Percentiles rank a stretch among this genome's conserved stretches.
Evolutionary conservation across 108 stramenopile genomes (phyloP).

Genomic region (Tribonema minus): DNA sequence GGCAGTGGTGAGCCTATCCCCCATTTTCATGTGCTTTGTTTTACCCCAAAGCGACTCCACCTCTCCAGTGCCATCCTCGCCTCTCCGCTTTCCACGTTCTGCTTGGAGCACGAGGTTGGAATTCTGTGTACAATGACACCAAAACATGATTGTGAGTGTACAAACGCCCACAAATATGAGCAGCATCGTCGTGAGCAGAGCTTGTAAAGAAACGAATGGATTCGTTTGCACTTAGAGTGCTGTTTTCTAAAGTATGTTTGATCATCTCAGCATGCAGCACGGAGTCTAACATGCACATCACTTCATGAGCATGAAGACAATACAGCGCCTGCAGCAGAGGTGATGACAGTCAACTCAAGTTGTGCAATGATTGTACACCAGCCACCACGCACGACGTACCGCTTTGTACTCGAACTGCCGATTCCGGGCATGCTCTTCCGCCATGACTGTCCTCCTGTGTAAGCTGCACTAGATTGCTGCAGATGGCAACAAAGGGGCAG

Average conservation of each 20-base stretch:
- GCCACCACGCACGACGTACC: conserved; percentile 3
- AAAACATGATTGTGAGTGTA: not conserved
- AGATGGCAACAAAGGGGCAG: no score
- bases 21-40: conserved; percentile 64
- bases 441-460: no score
- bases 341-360: not conserved
- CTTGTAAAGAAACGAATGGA: not conserved
- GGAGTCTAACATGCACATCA: not conserved
- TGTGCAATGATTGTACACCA: not conserved
- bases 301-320: not conserved
- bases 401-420: conserved; percentile 81
- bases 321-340: not conserved
- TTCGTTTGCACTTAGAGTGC: not conserved
- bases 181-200: not conserved
- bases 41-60: conserved; percentile 81
- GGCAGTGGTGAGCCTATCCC: conserved; percentile 52
- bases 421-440: conserved; percentile 76
- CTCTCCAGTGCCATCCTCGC: conserved; percentile 83
- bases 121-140: conserved; percentile 58
- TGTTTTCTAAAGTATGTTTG: not conserved
- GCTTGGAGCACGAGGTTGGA: conserved; percentile 89
- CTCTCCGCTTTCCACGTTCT: conserved; percentile 58
- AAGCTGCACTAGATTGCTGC: no score
- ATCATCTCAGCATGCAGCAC: not conserved
- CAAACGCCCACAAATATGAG: not conserved